Evolutionary conservation across 2,329 filamentous ascomycete species (phyloP), one percentile per base, ranked within the genome.

Genomic region (Penicillium occitanis): DNA sequence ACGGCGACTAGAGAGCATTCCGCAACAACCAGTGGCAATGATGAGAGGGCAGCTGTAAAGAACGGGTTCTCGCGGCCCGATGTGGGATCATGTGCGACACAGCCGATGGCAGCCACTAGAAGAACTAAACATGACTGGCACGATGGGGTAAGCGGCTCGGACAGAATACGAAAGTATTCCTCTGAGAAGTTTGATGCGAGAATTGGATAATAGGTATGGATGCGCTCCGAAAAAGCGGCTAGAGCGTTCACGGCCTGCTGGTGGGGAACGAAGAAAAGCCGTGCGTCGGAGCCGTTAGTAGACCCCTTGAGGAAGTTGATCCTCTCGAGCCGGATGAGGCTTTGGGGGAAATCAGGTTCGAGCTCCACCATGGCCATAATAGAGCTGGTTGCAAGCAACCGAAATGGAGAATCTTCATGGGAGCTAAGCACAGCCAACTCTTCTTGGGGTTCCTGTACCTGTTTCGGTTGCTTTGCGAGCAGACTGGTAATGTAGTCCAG

Each of bases 141-240:
- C 3, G 67, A 68, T 17, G 71, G 69, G 10, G 33, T 60, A n/a
- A 73, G 64, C 1, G 66, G 30, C 19, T 69, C 69, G 1, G 69
- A 69, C 8, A 74, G 70, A n/a, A 66, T 63, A 13, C 66, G 61
- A 25, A 68, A 69, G 61, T 72, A 73, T 7, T 68, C 48, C 10
- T 67, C 69, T 5, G 71, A 65, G 60, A 72, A 74, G 14, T 69
- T 66, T 17, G 66, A 64, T 17, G 63, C 66, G 5, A 75, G 64
- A 19, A 75, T 68, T 5, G 73, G 73, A 65, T 74, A 75, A 68
- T 71, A 74, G 17, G 51, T 48, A 57, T 75, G 73, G n/a, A 75
- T 68, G 35, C 69, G 61, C 2, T 68, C 66, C 4, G 71, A 75
- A 64, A 75, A 75, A 37, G 66, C 66, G 1, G 64, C 67, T 17